These are phyloP conservation scores for Naganishia friedmannii DNA, from an alignment of 768 basidiomycete genomes.

Conservation along the genomic window DNA sequence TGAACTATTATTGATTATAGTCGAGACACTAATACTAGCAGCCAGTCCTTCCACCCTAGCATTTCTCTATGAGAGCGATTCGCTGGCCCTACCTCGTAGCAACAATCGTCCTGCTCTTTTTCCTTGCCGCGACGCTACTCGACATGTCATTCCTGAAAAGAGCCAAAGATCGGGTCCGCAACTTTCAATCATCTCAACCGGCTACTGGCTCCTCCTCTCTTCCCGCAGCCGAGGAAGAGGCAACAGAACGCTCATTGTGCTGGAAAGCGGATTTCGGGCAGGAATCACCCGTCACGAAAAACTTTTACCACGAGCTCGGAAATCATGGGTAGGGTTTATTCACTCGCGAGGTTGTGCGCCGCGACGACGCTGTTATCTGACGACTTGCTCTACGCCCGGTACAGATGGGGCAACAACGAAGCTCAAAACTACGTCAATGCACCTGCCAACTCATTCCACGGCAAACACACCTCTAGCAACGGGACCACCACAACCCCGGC, in stretches of 20 bases:
- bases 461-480: neutral
- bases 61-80: too few species aligned
- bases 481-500: conserved; percentile 8
- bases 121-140: neutral
- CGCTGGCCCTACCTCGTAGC: neutral
- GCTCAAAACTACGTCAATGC: conserved; percentile 17
- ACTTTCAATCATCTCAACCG: neutral
- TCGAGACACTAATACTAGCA: too few species aligned
- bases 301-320: conserved; percentile 15
- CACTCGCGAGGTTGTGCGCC: neutral
- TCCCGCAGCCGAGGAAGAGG: neutral
- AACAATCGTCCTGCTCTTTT: neutral
- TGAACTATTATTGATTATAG: neutral
- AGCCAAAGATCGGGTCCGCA: conserved; percentile 1
- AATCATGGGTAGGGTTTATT: conserved; percentile 2
- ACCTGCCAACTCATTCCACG: conserved; percentile 15
- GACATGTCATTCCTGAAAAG: conserved; percentile 6
- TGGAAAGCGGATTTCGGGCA: conserved; percentile 18
- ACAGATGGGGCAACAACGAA: conserved; percentile 28
- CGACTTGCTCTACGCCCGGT: neutral
- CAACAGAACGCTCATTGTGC: neutral
- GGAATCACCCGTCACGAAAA: neutral
- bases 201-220: too few species aligned
- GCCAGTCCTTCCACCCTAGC: too few species aligned
- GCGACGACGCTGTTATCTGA: neutral